Conservation (phyloP, 163 green algal genomes). For the Trebouxiophyceae sp. region DNA sequence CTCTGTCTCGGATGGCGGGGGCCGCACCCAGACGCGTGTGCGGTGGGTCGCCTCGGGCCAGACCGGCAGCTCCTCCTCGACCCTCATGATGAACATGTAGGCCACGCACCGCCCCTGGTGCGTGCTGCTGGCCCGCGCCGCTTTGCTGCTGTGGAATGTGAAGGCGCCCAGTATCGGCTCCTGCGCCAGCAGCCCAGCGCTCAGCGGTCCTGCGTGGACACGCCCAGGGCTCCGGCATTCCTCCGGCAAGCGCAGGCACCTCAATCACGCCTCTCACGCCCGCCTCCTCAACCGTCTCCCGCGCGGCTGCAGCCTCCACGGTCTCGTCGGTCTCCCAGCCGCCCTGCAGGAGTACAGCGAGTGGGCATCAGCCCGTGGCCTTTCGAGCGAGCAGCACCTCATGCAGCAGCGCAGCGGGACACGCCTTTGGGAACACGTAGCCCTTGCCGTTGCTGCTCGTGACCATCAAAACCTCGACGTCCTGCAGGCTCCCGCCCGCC, state of each 20-base stretch:
- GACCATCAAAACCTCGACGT: slow-evolving; percentile 67
- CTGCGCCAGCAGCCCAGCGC: slow-evolving; percentile 28
- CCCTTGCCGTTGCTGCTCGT: slow-evolving; percentile 59
- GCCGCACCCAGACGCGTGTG: slow-evolving; percentile 60
- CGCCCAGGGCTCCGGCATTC: too few relatives aligned
- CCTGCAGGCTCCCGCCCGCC: slow-evolving; percentile 6
- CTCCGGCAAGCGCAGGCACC: too few relatives aligned
- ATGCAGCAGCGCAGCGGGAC: background rate
- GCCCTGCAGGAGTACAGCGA: slow-evolving; percentile 41
- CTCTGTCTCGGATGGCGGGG: too few relatives aligned
- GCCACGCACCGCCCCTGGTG: slow-evolving; percentile 38
- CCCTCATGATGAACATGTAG: slow-evolving; percentile 72
- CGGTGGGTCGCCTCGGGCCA: slow-evolving; percentile 69
- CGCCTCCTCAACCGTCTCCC: slow-evolving; percentile 90
- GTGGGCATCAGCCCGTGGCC: background rate
- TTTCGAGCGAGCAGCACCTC: background rate
- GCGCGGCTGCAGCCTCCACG: slow-evolving; percentile 61
- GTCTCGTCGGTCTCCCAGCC: slow-evolving; percentile 89
- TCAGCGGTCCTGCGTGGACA: too few relatives aligned
- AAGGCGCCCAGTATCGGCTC: slow-evolving; percentile 56
- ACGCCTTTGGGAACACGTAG: slow-evolving; percentile 77
- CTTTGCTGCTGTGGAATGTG: slow-evolving; percentile 51
- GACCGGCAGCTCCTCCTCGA: slow-evolving; percentile 62
- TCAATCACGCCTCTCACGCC: slow-evolving; percentile 75
- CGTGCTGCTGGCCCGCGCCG: slow-evolving; percentile 12